Evolutionary conservation across 306 rosid species (phyloP).

Genomic region (Cucumis cinereus): DNA sequence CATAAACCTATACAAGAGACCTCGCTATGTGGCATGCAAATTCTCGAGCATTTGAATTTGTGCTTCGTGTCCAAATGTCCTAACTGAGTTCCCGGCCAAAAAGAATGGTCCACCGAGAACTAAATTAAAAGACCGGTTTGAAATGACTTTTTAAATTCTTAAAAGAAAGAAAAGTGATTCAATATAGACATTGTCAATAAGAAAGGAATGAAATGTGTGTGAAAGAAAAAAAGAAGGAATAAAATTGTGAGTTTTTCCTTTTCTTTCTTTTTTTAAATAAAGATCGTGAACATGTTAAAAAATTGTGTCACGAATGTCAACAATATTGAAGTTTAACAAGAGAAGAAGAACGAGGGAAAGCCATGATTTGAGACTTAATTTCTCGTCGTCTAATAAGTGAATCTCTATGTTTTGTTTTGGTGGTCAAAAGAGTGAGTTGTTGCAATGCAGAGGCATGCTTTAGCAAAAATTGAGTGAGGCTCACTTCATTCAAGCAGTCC

Average conservation of each 20-base stretch:
- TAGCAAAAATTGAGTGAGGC: conserved; percentile 56
- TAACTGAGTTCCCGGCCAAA: conserved; percentile 33
- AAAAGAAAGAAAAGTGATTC: background rate
- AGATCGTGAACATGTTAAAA: too few relatives aligned
- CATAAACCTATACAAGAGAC: conserved; percentile 52
- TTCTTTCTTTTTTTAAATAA: too few relatives aligned
- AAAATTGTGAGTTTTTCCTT: too few relatives aligned
- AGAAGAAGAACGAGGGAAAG: conserved; percentile 71
- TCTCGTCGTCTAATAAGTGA: conserved; percentile 45
- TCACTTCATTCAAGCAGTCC: conserved; percentile 66
- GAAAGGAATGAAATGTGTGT: too few relatives aligned
- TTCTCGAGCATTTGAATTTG: too few relatives aligned
- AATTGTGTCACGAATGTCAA: background rate
- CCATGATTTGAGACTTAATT: conserved; percentile 59
- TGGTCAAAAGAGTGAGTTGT: conserved; percentile 39
- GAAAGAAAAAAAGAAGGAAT: too few relatives aligned
- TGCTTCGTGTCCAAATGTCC: too few relatives aligned
- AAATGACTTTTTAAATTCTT: background rate
- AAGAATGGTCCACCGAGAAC: conserved; percentile 13
- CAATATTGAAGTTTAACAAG: conserved; percentile 54
- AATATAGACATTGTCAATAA: too few relatives aligned
- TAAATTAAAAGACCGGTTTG: background rate
- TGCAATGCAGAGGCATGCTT: conserved; percentile 58
- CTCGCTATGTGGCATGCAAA: too few relatives aligned
- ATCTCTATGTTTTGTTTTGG: conserved; percentile 31